These are phyloP conservation scores for Coniochaeta sp. DNA, from an alignment of 2,329 filamentous ascomycete genomes.

Conservation along the genomic window DNA sequence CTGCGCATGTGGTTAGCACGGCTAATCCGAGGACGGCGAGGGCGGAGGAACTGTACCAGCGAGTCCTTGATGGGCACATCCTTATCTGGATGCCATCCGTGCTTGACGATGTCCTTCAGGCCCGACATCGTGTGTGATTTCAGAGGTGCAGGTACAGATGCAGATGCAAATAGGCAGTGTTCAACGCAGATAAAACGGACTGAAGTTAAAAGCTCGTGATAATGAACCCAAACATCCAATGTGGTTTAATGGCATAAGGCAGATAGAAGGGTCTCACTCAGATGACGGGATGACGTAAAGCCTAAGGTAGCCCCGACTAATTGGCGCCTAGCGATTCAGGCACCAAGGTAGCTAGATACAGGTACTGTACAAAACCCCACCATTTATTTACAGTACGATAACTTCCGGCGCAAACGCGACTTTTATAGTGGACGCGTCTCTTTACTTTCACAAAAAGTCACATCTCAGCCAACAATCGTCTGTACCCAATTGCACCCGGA, in stretches of 20 bases:
- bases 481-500: background rate
- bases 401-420: background rate
- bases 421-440: constrained; percentile 1
- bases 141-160: too few species aligned
- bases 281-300: background rate
- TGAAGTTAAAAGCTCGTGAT: background rate
- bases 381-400: background rate
- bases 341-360: background rate
- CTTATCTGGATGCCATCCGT: constrained; percentile 47
- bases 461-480: background rate
- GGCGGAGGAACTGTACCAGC: background rate
- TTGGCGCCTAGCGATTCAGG: background rate
- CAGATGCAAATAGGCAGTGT: background rate
- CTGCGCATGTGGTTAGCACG: constrained; percentile 19
- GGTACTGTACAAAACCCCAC: background rate
- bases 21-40: background rate
- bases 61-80: constrained; percentile 13
- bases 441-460: background rate
- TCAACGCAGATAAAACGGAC: background rate
- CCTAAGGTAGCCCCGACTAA: background rate
- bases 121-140: constrained; percentile 29
- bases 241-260: too few species aligned
- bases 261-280: background rate
- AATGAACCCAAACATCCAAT: too few species aligned
- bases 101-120: constrained; percentile 40